Evolutionary conservation across 495 filamentous ascomycete species (phyloP), one percentile per base, ranked within the genome.

Genomic region (Aspergillus biplanus): DNA sequence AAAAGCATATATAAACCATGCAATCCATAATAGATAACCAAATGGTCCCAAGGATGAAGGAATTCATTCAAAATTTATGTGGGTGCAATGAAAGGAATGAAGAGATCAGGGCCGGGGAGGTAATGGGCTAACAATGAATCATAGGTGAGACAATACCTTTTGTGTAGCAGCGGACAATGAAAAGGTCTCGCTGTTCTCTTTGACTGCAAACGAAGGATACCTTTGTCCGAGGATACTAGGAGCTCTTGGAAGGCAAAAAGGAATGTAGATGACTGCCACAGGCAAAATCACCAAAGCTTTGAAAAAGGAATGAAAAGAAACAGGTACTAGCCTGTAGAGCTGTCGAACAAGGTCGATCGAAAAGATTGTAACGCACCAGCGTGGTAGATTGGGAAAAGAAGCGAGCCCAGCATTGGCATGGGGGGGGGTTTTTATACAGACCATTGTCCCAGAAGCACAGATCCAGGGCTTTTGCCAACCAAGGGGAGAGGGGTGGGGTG

Each of bases 221-320:
- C 34, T 42, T 37, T 56, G 16, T 37, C n/a, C 11, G n/a, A 16
- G 32, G 4, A 37, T 48, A 47, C 46, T 49, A 48, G 58, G 54
- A 27, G 9, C 54, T 44, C 18, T 54, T 35, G 33, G 49, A 35
- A 16, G 42, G 21, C 27, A 47, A 63, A 63, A 74, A 74, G 67
- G 74, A 76, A 66, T 73, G 74, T 66, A 61, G 68, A 64, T 68
- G 67, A 69, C 65, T 70, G 73, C 71, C 71, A 71, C 73, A 77
- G 75, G 72, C 73, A 71, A 72, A 62, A 69, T 59, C 61, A 66
- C 65, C 39, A 63, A 65, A 67, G 57, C 52, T 58, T 33, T 54
- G 59, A 54, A 56, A 73, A 72, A 70, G 68, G 74, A 77, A 70
- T 71, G 58, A 69, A 73, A 72, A 66, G 67, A 66, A 62, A 64